These are phyloP conservation scores for Penicillium paneum DNA, from an alignment of 2,329 filamentous ascomycete species.

Conservation along the genomic window DNA sequence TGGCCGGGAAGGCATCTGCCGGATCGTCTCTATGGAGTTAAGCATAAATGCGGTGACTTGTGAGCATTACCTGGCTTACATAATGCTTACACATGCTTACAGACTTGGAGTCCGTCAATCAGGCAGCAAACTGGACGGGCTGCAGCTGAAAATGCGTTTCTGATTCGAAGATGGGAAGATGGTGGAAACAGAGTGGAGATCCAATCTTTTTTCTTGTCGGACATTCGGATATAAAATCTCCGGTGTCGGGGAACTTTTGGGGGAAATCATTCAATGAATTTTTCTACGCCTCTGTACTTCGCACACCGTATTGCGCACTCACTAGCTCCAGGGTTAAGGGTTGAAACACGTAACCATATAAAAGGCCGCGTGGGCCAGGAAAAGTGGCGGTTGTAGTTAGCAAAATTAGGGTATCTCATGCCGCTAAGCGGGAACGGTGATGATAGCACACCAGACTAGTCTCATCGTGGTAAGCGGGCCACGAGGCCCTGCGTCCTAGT, in stretches of 20 bases:
- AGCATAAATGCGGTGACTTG: conserved; percentile 11
- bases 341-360: neutral
- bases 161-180: neutral
- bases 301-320: neutral
- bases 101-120: conserved; percentile 4
- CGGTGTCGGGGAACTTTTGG: neutral
- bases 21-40: conserved; percentile 9
- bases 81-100: too few relatives aligned
- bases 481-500: conserved; percentile 24
- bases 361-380: conserved; percentile 19
- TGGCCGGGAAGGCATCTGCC: neutral
- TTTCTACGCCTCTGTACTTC: conserved; percentile 7
- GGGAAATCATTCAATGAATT: neutral
- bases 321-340: neutral
- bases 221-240: neutral
- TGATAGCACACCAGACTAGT: conserved; percentile 7
- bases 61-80: conserved; percentile 4
- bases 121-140: conserved; percentile 17
- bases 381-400: conserved; percentile 7
- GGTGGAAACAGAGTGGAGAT: conserved; percentile 7
- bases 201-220: neutral
- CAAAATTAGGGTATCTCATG: conserved; percentile 8
- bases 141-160: conserved; percentile 5
- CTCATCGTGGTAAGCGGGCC: conserved; percentile 13
- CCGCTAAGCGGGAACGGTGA: conserved; percentile 8